Percentiles rank a stretch among this genome's conserved stretches.
phyloP scores from a whole-genome alignment of 169 alveolate genomes.

The Plasmodium ovale region DNA sequence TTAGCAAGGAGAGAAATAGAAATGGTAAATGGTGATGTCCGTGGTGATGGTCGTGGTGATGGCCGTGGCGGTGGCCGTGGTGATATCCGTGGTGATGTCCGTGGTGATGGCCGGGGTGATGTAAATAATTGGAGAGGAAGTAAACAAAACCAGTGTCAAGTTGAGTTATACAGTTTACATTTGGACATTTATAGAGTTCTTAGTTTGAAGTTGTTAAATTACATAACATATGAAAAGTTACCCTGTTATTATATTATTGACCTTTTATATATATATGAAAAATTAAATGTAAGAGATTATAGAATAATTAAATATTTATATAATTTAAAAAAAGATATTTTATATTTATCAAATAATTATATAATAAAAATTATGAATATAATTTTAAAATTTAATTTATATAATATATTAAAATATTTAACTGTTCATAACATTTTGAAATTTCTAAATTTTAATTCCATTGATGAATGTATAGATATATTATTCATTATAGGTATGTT shows the following conservation, averaged over 20 bases:
- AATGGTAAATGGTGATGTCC: neutral
- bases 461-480: slow-evolving; percentile 48
- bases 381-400: slow-evolving; percentile 59
- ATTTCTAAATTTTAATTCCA: slow-evolving; percentile 32
- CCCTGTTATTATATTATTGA: neutral
- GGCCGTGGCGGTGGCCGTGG: too few species aligned
- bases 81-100: too few species aligned
- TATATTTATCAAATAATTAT: slow-evolving; percentile 23
- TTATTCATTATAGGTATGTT: slow-evolving; percentile 37
- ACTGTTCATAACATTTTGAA: slow-evolving; percentile 17
- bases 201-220: slow-evolving; percentile 30
- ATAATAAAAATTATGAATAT: slow-evolving; percentile 37
- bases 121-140: neutral
- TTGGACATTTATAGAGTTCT: slow-evolving; percentile 62
- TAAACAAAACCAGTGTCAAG: slow-evolving; percentile 13
- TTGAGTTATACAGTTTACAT: slow-evolving; percentile 38
- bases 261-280: slow-evolving; percentile 47
- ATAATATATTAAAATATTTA: slow-evolving; percentile 28
- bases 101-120: too few species aligned
- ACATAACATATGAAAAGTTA: slow-evolving; percentile 15
- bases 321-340: slow-evolving; percentile 29
- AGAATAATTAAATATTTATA: slow-evolving; percentile 56
- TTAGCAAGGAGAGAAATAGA: neutral
- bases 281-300: slow-evolving; percentile 60
- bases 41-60: neutral